phyloP scores from a whole-genome alignment of 257 asterid species.

The Perilla frutescens region DNA sequence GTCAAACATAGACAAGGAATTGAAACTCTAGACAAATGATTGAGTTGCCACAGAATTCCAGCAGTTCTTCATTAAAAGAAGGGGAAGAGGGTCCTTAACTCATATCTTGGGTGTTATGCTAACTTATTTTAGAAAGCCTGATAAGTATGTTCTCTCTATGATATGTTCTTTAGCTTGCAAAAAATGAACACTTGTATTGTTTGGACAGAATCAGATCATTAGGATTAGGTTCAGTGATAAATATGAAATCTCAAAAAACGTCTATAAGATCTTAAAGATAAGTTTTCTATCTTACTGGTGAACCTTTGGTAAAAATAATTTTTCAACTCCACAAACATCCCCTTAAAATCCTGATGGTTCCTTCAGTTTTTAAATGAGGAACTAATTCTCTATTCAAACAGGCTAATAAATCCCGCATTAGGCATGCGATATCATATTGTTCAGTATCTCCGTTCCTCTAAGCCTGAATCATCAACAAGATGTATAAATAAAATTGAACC shows the following conservation, averaged over 20 bases:
- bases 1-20: conserved; percentile 15
- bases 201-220: neutral
- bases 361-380: neutral
- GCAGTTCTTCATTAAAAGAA: neutral
- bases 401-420: neutral
- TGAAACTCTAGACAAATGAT: conserved; percentile 5
- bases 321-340: too few species aligned
- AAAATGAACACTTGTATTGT: neutral
- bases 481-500: neutral
- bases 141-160: neutral
- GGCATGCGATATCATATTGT: neutral
- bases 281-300: neutral
- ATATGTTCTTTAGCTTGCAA: neutral
- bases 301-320: neutral
- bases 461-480: neutral
- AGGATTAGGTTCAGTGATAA: neutral
- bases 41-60: conserved; percentile 1
- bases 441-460: neutral
- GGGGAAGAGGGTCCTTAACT: neutral
- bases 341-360: neutral
- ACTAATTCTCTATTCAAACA: neutral
- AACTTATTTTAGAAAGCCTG: neutral
- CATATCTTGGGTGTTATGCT: neutral
- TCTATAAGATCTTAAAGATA: neutral
- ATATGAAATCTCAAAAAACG: neutral